Evolutionary conservation across 164 flowering plant species (phyloP).

Genomic region (Liriodendron chinense): DNA sequence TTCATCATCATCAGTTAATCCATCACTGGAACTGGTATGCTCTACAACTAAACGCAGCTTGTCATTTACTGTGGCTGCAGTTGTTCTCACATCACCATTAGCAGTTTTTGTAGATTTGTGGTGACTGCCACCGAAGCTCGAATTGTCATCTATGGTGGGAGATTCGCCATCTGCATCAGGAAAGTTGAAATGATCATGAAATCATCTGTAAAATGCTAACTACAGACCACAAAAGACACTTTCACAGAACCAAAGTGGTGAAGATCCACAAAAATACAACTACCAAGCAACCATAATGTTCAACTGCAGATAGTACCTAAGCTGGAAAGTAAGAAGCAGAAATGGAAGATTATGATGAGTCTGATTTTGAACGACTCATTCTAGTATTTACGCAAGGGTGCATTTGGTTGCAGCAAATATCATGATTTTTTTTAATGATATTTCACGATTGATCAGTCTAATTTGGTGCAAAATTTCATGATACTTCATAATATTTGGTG

Average conservation of each 20-base stretch:
- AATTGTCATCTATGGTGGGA: slow-evolving; percentile 23
- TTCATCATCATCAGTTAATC: slow-evolving; percentile 24
- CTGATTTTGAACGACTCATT: neutral
- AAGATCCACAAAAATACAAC: slow-evolving; percentile 3
- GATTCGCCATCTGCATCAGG: slow-evolving; percentile 49
- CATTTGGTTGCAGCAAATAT: too few relatives aligned
- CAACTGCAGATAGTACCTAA: neutral
- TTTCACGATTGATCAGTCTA: too few relatives aligned
- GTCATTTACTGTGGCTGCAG: slow-evolving; percentile 27
- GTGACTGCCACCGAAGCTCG: slow-evolving; percentile 17
- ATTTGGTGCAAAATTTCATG: too few relatives aligned
- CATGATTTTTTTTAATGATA: too few relatives aligned
- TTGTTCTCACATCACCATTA: slow-evolving; percentile 21
- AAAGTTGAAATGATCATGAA: neutral
- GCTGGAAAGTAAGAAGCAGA: neutral
- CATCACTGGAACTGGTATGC: slow-evolving; percentile 18
- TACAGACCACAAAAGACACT: too few relatives aligned
- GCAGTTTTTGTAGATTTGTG: slow-evolving; percentile 18
- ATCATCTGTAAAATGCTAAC: neutral
- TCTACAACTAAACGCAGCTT: slow-evolving; percentile 18
- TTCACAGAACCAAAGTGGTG: neutral
- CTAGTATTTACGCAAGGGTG: too few relatives aligned
- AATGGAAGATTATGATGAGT: neutral
- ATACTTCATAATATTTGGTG: too few relatives aligned
- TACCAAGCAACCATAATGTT: neutral